Percentiles rank a stretch among this genome's conserved stretches.
Conservation (phyloP, 108 stramenopile species). For the Epithemia pelagica region DNA sequence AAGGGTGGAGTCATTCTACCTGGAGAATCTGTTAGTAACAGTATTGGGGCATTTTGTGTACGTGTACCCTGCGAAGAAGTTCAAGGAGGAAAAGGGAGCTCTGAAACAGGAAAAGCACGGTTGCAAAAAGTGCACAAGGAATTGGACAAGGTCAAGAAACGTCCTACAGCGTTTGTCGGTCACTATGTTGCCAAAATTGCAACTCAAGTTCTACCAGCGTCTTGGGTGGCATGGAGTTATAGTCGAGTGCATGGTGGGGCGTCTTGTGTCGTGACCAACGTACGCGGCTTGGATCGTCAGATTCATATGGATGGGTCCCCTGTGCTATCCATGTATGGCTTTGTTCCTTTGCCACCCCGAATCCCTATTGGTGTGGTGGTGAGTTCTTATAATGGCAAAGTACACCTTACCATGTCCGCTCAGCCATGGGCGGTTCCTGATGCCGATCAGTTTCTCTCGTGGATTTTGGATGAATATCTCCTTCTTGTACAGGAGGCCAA, state of each 20-base stretch:
- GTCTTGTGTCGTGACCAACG: conserved; percentile 67
- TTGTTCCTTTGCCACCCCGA: conserved; percentile 77
- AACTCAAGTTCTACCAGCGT: conserved; percentile 23
- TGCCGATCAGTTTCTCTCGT: conserved; percentile 67
- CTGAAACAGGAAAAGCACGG: conserved; percentile 35
- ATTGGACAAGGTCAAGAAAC: conserved; percentile 42
- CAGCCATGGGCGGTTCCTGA: conserved; percentile 82
- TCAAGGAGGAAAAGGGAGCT: background rate
- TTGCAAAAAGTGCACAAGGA: conserved; percentile 46
- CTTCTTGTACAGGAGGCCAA: conserved; percentile 27
- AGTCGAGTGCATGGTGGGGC: conserved; percentile 57
- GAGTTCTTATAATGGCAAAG: conserved; percentile 46
- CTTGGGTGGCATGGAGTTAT: conserved; percentile 40
- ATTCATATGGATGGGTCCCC: conserved; percentile 60
- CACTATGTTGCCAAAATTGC: conserved; percentile 40
- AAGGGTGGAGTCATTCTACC: conserved; percentile 66
- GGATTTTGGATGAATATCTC: conserved; percentile 72
- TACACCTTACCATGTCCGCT: conserved; percentile 63
- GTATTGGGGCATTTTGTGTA: conserved; percentile 76
- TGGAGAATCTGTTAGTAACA: conserved; percentile 72
- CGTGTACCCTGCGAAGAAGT: conserved; percentile 53
- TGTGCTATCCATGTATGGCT: conserved; percentile 62
- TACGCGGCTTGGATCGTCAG: conserved; percentile 45
- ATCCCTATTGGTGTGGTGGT: conserved; percentile 76
- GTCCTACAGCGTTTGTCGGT: conserved; percentile 58